Evolutionary conservation across 495 filamentous ascomycete genomes (phyloP), one percentile per base, ranked within the genome.

Genomic region (Podospora appendiculata): DNA sequence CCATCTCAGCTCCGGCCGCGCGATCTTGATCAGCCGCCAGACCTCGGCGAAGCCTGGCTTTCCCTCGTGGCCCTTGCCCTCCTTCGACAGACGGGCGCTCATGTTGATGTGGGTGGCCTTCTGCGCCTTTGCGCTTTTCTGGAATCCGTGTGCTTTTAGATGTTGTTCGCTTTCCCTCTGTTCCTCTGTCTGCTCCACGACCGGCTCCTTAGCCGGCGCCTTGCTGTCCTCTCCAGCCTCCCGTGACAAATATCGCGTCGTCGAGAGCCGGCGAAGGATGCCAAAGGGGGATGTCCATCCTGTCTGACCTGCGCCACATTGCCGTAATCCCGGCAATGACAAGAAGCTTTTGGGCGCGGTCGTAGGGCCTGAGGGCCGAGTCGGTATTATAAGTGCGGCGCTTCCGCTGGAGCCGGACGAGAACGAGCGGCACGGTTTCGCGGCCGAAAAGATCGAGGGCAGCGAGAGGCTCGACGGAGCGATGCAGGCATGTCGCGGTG

Each of bases 51-150:
- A 77, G 9, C 88, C 85, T 10, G 85, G 79, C 60, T 84, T 82
- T 43, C 79, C 78, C 32, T 78, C 71, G 41, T 82, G 75, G 0
- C 85, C 83, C 47, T 83, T 77, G 1, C 87, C 85, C 42, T 94
- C 89, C 62, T 90, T 95, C 35, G 82, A 85, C 38, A 98, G 72
- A 42, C 84, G 86, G 32, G 93, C 94, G 44, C 86, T 84, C 57
- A 97, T 76, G 65, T 98, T 95, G 42, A 97, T 73, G 58, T 96
- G 83, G 4, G 90, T 84, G n/a, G 90, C 92, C 63, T 91, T 84
- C 4, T 81, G 79, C 36, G 90, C 93, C 67, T 86, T 89, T 67
- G 92, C 90, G 63, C 67, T 70, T 43, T 55, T 48, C 40, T 65
- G 55, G 38, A 71, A 71, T 6, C 59, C 65, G 46, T 68, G 60